These are phyloP conservation scores for Aspergillus sp. DNA, from an alignment of 2,329 filamentous ascomycete genomes.

Conservation along the genomic window DNA sequence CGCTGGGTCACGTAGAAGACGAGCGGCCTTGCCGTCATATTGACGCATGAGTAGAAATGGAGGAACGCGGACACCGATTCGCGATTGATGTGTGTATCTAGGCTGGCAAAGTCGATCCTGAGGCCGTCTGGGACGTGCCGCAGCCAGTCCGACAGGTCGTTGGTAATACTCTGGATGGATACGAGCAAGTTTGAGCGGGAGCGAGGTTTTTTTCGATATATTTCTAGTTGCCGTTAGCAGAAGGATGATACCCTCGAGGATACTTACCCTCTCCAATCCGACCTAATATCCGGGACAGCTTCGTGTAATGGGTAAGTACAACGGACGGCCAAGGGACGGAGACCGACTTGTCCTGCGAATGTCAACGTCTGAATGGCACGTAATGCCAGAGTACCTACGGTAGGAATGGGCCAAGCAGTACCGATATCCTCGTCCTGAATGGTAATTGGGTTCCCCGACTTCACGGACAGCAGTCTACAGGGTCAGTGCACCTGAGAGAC, in stretches of 20 bases:
- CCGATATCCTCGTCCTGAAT: slow-evolving; percentile 48
- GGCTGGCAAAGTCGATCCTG: slow-evolving; percentile 39
- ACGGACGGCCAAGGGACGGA: slow-evolving; percentile 35
- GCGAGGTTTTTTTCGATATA: slow-evolving; percentile 42
- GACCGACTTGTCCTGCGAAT: slow-evolving; percentile 9
- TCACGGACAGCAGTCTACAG: slow-evolving; percentile 40
- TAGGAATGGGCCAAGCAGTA: slow-evolving; percentile 26
- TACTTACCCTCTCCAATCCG: slow-evolving; percentile 34
- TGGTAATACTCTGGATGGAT: slow-evolving; percentile 44
- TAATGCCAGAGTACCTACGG: slow-evolving; percentile 12
- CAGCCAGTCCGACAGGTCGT: slow-evolving; percentile 43
- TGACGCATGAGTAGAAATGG: slow-evolving; percentile 50
- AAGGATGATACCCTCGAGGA: not conserved
- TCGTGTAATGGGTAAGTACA: slow-evolving; percentile 44
- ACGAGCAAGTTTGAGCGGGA: slow-evolving; percentile 41
- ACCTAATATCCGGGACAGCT: slow-evolving; percentile 45
- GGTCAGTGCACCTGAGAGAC: too few species aligned
- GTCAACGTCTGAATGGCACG: not conserved
- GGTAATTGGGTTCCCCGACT: slow-evolving; percentile 47
- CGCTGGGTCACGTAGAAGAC: slow-evolving; percentile 46
- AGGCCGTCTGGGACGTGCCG: slow-evolving; percentile 40
- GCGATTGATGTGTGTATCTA: slow-evolving; percentile 35
- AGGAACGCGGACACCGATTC: slow-evolving; percentile 45
- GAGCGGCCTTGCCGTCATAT: slow-evolving; percentile 47
- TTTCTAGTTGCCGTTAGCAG: slow-evolving; percentile 21